Evolutionary conservation across 2,329 filamentous ascomycete species (phyloP).

Genomic region (Coniochaeta sp.): DNA sequence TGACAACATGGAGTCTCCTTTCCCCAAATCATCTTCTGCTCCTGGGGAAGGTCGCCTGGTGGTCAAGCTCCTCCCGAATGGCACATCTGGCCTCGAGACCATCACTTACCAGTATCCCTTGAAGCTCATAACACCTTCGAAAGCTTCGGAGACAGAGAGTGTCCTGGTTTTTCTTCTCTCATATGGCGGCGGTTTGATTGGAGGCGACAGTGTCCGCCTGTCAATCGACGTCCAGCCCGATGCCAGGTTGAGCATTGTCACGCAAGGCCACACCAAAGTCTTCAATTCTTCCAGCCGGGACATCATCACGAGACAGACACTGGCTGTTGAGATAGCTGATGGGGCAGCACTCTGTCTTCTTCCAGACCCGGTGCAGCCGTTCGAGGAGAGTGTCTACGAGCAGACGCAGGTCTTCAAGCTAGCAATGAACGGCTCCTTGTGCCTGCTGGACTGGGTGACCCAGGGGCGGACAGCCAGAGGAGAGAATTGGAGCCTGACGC

Average conservation of each 20-base stretch:
- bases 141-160: slow-evolving; percentile 55
- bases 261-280: slow-evolving; percentile 85
- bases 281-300: slow-evolving; percentile 66
- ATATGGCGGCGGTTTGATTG: slow-evolving; percentile 89
- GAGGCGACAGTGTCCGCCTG: slow-evolving; percentile 75
- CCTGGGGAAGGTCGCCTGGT: slow-evolving; percentile 75
- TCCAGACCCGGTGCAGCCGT: slow-evolving; percentile 91
- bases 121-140: slow-evolving; percentile 79
- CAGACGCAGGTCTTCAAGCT: slow-evolving; percentile 74
- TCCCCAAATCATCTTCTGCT: slow-evolving; percentile 63
- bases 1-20: slow-evolving; percentile 55
- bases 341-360: slow-evolving; percentile 57
- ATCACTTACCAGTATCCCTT: slow-evolving; percentile 90
- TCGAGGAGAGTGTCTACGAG: slow-evolving; percentile 73
- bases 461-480: slow-evolving; percentile 78
- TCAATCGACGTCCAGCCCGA: slow-evolving; percentile 54
- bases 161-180: slow-evolving; percentile 84
- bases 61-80: slow-evolving; percentile 63
- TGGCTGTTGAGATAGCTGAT: slow-evolving; percentile 42
- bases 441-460: slow-evolving; percentile 89
- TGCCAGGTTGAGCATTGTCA: slow-evolving; percentile 61
- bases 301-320: slow-evolving; percentile 48
- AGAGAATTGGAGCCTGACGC: slow-evolving; percentile 78
- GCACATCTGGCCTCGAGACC: slow-evolving; percentile 61
- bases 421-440: slow-evolving; percentile 53